Base-by-base conservation (phyloP, 257 asterid genomes). In the Coffea canephora region DNA sequence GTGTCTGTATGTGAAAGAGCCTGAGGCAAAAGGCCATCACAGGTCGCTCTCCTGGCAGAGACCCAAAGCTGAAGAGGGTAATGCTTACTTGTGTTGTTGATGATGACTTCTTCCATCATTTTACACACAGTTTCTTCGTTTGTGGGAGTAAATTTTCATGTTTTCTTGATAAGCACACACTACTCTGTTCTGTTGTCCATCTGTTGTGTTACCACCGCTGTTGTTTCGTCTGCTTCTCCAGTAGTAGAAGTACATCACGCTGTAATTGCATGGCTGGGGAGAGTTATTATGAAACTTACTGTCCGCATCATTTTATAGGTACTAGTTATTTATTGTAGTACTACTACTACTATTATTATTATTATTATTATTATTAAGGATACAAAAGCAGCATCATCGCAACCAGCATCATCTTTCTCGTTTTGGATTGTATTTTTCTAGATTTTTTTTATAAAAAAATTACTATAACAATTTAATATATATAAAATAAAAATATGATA, bases 21-120 rank as follows among this genome's bases (percentile, higher is more conserved):
- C 81, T 80, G 84, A 67, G 85, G 69, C 82, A 79, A 59, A 78
- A 78, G 84, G 68, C 85, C 85, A 84, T 89, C 82, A 78, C 71
- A 86, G 57, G 92, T 92, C 95, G 77, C 90, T 81, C 69, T 87
- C 89, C 48, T 4, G 57, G 85, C 83, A 84, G 85, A 76, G 82
- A 77, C 73, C 77, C 69, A 80, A 73, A 81, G 87, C 83, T 75
- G 68, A 82, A 79, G 82, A 77, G 61, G 83, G 86, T 80, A 84
- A 80, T 78, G 80, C 82, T 82, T 88, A 74, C 88, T 76, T 79
- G 77, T 74, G 89, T 87, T 77, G 88, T 86, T 88, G 90, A 88
- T 85, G 85, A 87, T 77, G 80, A 87, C 88, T 79, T 82, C 83
- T 77, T 87, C 16, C 76, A 76, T 61, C 43, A 21, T 61, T 13